phyloP scores from a whole-genome alignment of 345 rosid genomes.

The Citrus hindsii region DNA sequence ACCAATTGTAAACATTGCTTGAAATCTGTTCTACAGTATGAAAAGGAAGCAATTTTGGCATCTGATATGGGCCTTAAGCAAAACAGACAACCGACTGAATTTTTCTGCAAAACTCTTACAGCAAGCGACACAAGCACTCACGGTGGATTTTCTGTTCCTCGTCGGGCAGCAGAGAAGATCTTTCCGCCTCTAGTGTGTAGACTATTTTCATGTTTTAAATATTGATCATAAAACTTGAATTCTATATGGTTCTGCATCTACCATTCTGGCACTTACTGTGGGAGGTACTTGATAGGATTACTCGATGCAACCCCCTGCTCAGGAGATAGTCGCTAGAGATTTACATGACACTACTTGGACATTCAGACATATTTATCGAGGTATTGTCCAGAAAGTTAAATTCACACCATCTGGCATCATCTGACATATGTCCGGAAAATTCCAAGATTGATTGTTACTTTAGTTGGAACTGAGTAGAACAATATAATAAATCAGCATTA shows the following conservation, averaged over 20 bases:
- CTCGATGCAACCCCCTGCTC: slow-evolving; percentile 66
- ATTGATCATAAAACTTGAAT: neutral
- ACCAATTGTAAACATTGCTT: neutral
- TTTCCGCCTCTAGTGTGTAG: slow-evolving; percentile 82
- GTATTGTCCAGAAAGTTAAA: slow-evolving; percentile 22
- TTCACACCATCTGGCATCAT: neutral
- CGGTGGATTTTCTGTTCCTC: slow-evolving; percentile 97
- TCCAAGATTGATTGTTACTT: neutral
- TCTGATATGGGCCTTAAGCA: slow-evolving; percentile 84
- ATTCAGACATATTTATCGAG: slow-evolving; percentile 61
- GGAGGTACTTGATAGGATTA: slow-evolving; percentile 35
- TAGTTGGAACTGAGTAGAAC: neutral
- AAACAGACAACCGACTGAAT: slow-evolving; percentile 80
- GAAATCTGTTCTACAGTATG: slow-evolving; percentile 49
- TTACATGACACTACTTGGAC: slow-evolving; percentile 56
- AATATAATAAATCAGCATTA: neutral
- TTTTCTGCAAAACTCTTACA: slow-evolving; percentile 95
- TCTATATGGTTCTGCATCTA: neutral
- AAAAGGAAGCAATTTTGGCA: slow-evolving; percentile 78
- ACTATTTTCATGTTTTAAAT: neutral
- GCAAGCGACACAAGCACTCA: slow-evolving; percentile 98
- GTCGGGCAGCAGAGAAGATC: slow-evolving; percentile 96
- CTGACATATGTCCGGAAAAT: neutral
- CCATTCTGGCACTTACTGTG: slow-evolving; percentile 10
- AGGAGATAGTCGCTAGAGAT: slow-evolving; percentile 53